phyloP scores from a whole-genome alignment of 352 stramenopile genomes.

The Globisporangium nunn region DNA sequence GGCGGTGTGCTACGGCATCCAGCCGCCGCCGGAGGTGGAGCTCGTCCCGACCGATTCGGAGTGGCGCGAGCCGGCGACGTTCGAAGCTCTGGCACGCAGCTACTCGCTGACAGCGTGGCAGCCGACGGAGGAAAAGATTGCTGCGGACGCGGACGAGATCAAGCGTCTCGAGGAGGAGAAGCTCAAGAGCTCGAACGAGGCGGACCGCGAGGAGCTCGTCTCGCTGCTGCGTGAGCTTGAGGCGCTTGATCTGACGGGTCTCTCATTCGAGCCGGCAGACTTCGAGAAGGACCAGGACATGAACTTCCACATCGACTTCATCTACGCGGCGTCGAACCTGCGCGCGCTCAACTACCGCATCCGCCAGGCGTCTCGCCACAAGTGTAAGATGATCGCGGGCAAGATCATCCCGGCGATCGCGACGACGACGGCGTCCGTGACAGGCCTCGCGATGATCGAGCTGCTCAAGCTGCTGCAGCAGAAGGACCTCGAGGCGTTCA shows the following conservation, averaged over 20 bases:
- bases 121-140: slow-evolving; percentile 76
- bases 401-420: slow-evolving; percentile 99
- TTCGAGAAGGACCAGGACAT: slow-evolving; percentile 99
- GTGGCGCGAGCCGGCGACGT: slow-evolving; percentile 62
- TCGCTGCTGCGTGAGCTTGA: slow-evolving; percentile 64
- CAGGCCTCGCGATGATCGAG: slow-evolving; percentile 93
- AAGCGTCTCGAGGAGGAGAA: slow-evolving; percentile 63
- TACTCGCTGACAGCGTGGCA: slow-evolving; percentile 50
- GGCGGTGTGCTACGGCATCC: slow-evolving; percentile 72
- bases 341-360: slow-evolving; percentile 88
- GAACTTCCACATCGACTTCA: slow-evolving; percentile 95
- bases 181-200: slow-evolving; percentile 51
- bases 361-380: slow-evolving; percentile 73
- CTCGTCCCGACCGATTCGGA: slow-evolving; percentile 81
- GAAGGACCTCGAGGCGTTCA: slow-evolving; percentile 86
- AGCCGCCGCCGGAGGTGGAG: slow-evolving; percentile 55
- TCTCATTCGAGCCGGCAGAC: slow-evolving; percentile 74
- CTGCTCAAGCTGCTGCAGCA: slow-evolving; percentile 86
- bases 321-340: slow-evolving; percentile 97
- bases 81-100: slow-evolving; percentile 33
- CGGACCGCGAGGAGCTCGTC: slow-evolving; percentile 61
- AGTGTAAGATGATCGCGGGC: slow-evolving; percentile 98
- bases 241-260: slow-evolving; percentile 37
- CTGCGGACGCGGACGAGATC: slow-evolving; percentile 59
- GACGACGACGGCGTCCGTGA: slow-evolving; percentile 99